phyloP scores from a whole-genome alignment of 202 grass and related monocot species.

The Setaria italica region DNA sequence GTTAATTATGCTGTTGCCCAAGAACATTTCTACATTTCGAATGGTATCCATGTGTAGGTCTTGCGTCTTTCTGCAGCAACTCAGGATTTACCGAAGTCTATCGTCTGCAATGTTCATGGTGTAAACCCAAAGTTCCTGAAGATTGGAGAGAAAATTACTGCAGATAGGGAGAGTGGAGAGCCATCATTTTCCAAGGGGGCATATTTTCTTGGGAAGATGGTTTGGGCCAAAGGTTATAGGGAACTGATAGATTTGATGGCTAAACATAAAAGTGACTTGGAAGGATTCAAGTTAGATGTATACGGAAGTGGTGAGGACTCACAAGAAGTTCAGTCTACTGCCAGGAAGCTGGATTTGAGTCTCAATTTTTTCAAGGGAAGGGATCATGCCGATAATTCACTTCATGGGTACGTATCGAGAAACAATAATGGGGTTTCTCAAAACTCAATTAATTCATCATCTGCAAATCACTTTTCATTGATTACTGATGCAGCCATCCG shows the following conservation, averaged over 20 bases:
- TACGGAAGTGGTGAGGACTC: slow-evolving; percentile 85
- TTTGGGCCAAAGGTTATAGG: slow-evolving; percentile 86
- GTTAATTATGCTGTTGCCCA: not conserved
- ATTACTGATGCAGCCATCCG: slow-evolving; percentile 6
- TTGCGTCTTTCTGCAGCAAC: slow-evolving; percentile 81
- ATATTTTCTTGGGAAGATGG: slow-evolving; percentile 93
- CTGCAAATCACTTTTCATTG: not conserved
- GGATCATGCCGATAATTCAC: slow-evolving; percentile 82
- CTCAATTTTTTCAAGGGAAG: slow-evolving; percentile 76
- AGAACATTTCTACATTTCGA: slow-evolving; percentile 26
- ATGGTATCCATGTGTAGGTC: slow-evolving; percentile 54
- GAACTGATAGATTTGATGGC: slow-evolving; percentile 80
- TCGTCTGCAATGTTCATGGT: slow-evolving; percentile 83
- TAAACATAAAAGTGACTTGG: slow-evolving; percentile 70
- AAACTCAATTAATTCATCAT: not conserved
- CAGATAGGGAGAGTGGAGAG: slow-evolving; percentile 53
- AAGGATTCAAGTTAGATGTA: slow-evolving; percentile 78
- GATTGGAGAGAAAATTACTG: slow-evolving; percentile 62
- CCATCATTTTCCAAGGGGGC: slow-evolving; percentile 74
- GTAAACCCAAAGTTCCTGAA: slow-evolving; percentile 81
- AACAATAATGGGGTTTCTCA: not conserved
- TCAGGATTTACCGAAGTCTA: slow-evolving; percentile 83
- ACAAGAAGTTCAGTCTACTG: slow-evolving; percentile 66
- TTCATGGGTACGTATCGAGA: slow-evolving; percentile 63
- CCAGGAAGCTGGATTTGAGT: slow-evolving; percentile 69